These are phyloP conservation scores for Phaeosphaeriaceae sp. DNA, from an alignment of 2,329 filamentous ascomycete genomes.

Conservation along the genomic window DNA sequence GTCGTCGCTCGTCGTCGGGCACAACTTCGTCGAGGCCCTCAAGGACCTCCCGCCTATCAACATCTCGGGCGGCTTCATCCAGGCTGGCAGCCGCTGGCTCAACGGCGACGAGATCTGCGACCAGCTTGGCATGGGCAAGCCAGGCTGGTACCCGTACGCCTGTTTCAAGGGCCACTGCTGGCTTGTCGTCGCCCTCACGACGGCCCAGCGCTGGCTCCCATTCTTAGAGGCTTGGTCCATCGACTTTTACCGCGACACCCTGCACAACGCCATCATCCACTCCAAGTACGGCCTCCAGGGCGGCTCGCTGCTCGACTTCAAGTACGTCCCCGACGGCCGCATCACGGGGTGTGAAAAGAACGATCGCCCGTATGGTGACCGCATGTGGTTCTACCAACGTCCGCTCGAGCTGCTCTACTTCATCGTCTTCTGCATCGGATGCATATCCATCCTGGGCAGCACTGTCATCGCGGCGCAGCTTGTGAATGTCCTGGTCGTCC, in stretches of 20 bases:
- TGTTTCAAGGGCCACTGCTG: constrained; percentile 7
- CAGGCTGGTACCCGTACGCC: constrained; percentile 3
- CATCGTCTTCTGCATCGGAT: constrained; percentile 1
- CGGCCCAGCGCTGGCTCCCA: not conserved
- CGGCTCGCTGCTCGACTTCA: constrained; percentile 2
- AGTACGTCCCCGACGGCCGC: constrained; percentile 1
- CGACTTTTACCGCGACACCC: not conserved
- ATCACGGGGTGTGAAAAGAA: constrained; percentile 5
- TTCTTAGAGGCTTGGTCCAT: constrained; percentile 2
- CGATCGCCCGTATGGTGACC: not conserved
- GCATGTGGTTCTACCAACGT: constrained; percentile 5
- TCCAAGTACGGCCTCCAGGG: constrained; percentile 3
- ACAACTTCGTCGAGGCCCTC: constrained; percentile 3
- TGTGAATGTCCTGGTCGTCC: not conserved
- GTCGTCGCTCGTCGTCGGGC: not conserved
- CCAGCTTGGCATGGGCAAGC: constrained; percentile 1
- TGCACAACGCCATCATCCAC: constrained; percentile 3
- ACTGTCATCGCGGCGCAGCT: not conserved
- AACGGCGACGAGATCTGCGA: constrained; percentile 6
- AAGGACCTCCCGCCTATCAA: constrained; percentile 3
- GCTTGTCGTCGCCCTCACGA: constrained; percentile 1
- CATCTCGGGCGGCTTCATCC: constrained; percentile 1
- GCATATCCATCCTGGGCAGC: not conserved
- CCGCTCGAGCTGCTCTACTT: constrained; percentile 4
- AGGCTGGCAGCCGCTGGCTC: constrained; percentile 2